A percentile compares a stretch with the other conserved stretches of the same genome.
Conservation (phyloP, 1,284 basidiomycete species). For the Takashimella koratensis region DNA sequence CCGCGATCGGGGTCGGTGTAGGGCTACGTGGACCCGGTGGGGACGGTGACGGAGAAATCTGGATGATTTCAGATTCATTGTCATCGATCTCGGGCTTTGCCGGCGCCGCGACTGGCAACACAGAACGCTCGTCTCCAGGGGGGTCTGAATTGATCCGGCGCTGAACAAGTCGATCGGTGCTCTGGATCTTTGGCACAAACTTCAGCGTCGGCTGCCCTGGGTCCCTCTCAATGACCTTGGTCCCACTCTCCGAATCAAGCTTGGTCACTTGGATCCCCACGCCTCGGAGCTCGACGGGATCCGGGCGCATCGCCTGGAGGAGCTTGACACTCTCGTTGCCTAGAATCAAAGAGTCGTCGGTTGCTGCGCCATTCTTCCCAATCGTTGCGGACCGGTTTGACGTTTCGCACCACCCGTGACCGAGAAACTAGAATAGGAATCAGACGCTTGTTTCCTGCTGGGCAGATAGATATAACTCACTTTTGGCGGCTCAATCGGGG, state of each 20-base stretch:
- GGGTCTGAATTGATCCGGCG: background rate
- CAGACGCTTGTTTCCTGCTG: too few relatives aligned
- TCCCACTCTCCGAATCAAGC: slow-evolving; percentile 57
- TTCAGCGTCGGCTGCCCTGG: slow-evolving; percentile 29
- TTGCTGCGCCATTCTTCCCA: slow-evolving; percentile 59
- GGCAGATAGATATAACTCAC: slow-evolving; percentile 48
- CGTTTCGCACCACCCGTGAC: slow-evolving; percentile 82
- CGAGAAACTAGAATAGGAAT: slow-evolving; percentile 88
- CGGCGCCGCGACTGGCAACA: background rate
- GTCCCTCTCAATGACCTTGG: slow-evolving; percentile 21
- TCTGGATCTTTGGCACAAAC: slow-evolving; percentile 18
- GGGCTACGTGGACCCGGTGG: background rate
- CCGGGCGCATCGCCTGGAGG: slow-evolving; percentile 67
- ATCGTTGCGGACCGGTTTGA: slow-evolving; percentile 71
- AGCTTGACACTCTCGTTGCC: slow-evolving; percentile 75
- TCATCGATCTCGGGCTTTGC: background rate
- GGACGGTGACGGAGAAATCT: background rate
- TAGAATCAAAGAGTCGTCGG: slow-evolving; percentile 67
- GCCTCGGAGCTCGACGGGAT: slow-evolving; percentile 84
- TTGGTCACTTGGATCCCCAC: slow-evolving; percentile 91
- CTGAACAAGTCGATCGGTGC: too few relatives aligned
- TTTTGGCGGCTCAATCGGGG: slow-evolving; percentile 90
- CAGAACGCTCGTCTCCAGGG: background rate
- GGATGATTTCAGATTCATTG: background rate
- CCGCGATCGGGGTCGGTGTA: background rate